A percentile compares a stretch with the other conserved stretches of the same genome.
Evolutionary conservation across 805 yeast genomes (phyloP).

Genomic region (Cyberlindnera americana): DNA sequence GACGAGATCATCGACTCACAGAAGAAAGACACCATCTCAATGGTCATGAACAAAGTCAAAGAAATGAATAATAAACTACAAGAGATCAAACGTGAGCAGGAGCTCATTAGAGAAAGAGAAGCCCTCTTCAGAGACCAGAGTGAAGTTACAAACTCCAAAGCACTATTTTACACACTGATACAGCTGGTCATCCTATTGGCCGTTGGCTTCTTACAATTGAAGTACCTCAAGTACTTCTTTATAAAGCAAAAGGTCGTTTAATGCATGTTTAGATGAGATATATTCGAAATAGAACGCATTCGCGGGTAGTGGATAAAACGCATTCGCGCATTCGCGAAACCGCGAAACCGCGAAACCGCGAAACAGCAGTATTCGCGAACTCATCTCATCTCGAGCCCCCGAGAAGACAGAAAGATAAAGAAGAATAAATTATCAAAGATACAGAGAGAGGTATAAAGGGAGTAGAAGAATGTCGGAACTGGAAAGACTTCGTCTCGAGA

Average conservation of each 20-base stretch:
- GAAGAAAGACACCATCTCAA: constrained; percentile 49
- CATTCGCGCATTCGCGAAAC: too few species aligned
- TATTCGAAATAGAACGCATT: too few species aligned
- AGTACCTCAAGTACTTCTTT: constrained; percentile 75
- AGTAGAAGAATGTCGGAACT: too few species aligned
- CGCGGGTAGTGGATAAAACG: too few species aligned
- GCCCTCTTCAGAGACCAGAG: constrained; percentile 72
- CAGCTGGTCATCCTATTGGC: constrained; percentile 65
- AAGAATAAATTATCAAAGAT: too few species aligned
- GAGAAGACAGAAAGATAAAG: too few species aligned
- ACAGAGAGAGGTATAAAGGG: too few species aligned
- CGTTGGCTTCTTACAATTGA: constrained; percentile 74
- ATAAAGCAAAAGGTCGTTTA: constrained; percentile 81
- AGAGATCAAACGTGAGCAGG: constrained; percentile 63
- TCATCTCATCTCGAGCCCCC: too few species aligned
- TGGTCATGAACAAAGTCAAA: constrained; percentile 53
- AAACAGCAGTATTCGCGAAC: too few species aligned
- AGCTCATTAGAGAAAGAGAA: constrained; percentile 61
- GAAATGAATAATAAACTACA: constrained; percentile 54
- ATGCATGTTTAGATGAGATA: too few species aligned
- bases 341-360: too few species aligned
- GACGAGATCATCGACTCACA: constrained; percentile 61
- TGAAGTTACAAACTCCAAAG: constrained; percentile 71
- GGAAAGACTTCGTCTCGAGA: constrained; percentile 4
- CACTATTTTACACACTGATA: constrained; percentile 67